Evolutionary conservation across 1,139 yeast genomes (phyloP), one percentile per base, ranked within the genome.

Genomic region (Yamadazyma sp.): DNA sequence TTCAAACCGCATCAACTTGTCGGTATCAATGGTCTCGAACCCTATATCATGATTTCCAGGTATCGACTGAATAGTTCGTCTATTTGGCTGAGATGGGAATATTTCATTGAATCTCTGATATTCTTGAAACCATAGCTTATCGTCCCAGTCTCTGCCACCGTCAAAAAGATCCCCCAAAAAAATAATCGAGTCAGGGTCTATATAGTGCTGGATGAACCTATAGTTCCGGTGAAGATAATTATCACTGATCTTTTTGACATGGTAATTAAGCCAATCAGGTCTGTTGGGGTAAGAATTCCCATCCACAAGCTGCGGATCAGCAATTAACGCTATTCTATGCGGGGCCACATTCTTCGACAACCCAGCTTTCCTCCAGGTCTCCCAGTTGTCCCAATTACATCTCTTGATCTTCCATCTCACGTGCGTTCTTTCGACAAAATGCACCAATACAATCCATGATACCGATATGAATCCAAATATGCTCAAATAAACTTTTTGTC

Each of bases 1-100:
- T 16, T 74, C 63, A 60, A 90, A 92, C 46, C 97, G 67, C 22
- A 78, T 64, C 2, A 67, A 60, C 20, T 74, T 76, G 10, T 76
- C 67, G 6, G 78, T 70, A 1, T 82, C 78, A 13, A 71, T 61
- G 41, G 80, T 76, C 25, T 95, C 95, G 58, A 85, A 90, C 0
- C 98, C 98, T 48, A 92, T 87, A 57, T 92, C 98, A 57, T 92
- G 98, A 54, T 92, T 92, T 2, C 98, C 98, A 0, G 97, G 96
- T 10, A 92, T 61, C 1, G 82, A 76, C 51, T 75, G 69, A 31
- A 78, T 64, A 3, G 79, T 77, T 22, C 69, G 59, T 37, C 78
- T 70, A 40, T 78, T 62, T 50, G 64, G 46, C 64, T 76, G 53
- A 18, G 62, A 62, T 14, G 77, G 75, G 56, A 86, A 92, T 1